These are phyloP conservation scores for Botrytis hyacinthi DNA, from an alignment of 2,329 filamentous ascomycete genomes.

Conservation along the genomic window DNA sequence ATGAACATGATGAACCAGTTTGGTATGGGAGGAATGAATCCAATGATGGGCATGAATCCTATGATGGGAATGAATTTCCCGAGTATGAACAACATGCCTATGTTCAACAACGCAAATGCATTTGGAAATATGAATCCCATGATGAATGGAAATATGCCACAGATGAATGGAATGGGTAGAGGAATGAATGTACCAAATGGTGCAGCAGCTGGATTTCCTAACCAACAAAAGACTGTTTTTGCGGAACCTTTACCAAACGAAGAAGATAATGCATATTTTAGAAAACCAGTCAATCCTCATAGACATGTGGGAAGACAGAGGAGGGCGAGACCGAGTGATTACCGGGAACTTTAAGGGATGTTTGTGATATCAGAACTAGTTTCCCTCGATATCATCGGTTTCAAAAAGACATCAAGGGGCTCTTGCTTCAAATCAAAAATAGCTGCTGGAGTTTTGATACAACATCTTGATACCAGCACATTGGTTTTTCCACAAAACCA, in stretches of 20 bases:
- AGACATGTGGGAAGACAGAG: constrained; percentile 80
- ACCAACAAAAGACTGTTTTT: constrained; percentile 52
- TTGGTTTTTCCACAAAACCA: not conserved
- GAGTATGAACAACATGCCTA: constrained; percentile 44
- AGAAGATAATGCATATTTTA: constrained; percentile 90
- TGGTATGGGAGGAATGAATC: constrained; percentile 41
- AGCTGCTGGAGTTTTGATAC: not conserved
- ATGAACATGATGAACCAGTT: constrained; percentile 38
- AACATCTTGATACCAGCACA: not conserved
- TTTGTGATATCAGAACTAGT: not conserved
- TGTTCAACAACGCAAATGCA: constrained; percentile 34
- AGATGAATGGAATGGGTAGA: constrained; percentile 38
- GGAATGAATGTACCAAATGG: constrained; percentile 40
- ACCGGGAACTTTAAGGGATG: constrained; percentile 55
- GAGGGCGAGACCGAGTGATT: constrained; percentile 83
- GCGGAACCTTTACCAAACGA: constrained; percentile 56
- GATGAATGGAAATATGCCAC: constrained; percentile 38
- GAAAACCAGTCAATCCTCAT: constrained; percentile 93
- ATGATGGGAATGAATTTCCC: constrained; percentile 37
- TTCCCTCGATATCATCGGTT: not conserved
- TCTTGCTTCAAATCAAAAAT: no score
- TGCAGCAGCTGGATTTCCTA: constrained; percentile 46
- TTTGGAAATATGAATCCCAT: constrained; percentile 30
- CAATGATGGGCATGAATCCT: constrained; percentile 44
- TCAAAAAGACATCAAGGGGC: not conserved